Percentiles rank a stretch among this genome's conserved stretches.
Conservation (phyloP, 192 early-diverging fungal species). For the Chytriomyces confervae region DNA sequence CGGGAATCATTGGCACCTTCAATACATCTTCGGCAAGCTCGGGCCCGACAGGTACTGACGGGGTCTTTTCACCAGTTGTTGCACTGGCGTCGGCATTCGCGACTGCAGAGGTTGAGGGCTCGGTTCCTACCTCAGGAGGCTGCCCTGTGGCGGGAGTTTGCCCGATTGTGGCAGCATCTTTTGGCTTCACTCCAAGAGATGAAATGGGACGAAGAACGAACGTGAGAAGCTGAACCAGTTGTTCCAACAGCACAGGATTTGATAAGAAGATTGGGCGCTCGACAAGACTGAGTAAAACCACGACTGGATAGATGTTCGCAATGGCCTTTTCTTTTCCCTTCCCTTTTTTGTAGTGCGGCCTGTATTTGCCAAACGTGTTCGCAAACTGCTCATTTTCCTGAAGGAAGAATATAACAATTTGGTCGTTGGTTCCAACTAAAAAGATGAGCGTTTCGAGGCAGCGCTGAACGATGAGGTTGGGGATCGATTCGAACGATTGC, state of each 20-base stretch:
- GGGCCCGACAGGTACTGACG: constrained; percentile 4
- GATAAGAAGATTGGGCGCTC: constrained; percentile 83
- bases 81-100: neutral
- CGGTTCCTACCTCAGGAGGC: neutral
- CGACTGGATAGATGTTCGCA: constrained; percentile 63
- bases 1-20: constrained; percentile 81
- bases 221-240: constrained; percentile 83
- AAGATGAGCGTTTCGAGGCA: constrained; percentile 83
- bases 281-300: constrained; percentile 82
- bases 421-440: constrained; percentile 79
- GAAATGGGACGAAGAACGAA: constrained; percentile 80
- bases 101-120: neutral
- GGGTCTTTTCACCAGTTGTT: neutral
- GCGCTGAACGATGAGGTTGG: constrained; percentile 88
- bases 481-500: constrained; percentile 64
- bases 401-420: constrained; percentile 79
- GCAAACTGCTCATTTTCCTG: constrained; percentile 69
- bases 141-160: constrained; percentile 2
- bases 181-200: constrained; percentile 25
- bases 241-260: constrained; percentile 83
- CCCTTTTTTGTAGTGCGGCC: constrained; percentile 62
- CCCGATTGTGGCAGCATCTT: constrained; percentile 24
- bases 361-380: constrained; percentile 6
- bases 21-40: constrained; percentile 46
- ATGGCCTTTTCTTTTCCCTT: constrained; percentile 70